Conservation (phyloP, 2,329 filamentous ascomycete species). For the Paecilomyces sp. region DNA sequence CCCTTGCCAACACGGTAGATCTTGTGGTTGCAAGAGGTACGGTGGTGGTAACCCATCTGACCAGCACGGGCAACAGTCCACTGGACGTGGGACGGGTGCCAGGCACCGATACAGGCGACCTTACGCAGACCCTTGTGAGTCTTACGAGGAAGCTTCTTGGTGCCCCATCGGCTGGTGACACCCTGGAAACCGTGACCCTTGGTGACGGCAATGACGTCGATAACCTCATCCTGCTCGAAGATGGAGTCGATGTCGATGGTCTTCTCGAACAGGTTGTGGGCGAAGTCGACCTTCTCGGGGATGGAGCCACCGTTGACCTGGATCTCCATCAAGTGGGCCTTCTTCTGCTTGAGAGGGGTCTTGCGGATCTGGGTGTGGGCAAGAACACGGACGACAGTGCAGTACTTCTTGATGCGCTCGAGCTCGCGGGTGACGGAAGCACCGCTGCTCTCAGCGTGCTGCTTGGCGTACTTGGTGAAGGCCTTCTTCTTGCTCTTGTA, state of each 20-base stretch:
- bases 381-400: slow-evolving; percentile 97
- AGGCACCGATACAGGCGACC: slow-evolving; percentile 99
- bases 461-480: slow-evolving; percentile 99
- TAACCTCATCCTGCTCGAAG: slow-evolving; percentile 99
- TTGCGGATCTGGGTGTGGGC: slow-evolving; percentile 99
- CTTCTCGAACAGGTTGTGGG: slow-evolving; percentile 97
- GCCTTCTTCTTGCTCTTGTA: slow-evolving; percentile 99
- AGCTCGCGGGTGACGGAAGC: slow-evolving; percentile 91
- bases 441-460: slow-evolving; percentile 91
- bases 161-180: slow-evolving; percentile 97
- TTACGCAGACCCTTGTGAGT: slow-evolving; percentile 99
- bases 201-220: slow-evolving; percentile 98
- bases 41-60: slow-evolving; percentile 99
- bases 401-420: slow-evolving; percentile 99
- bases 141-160: slow-evolving; percentile 99
- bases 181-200: slow-evolving; percentile 98
- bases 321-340: slow-evolving; percentile 99
- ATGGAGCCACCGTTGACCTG: slow-evolving; percentile 97
- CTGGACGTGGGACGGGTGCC: slow-evolving; percentile 99
- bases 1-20: slow-evolving; percentile 97
- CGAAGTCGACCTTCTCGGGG: slow-evolving; percentile 95
- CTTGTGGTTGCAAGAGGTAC: slow-evolving; percentile 99
- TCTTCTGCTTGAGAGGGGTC: slow-evolving; percentile 99
- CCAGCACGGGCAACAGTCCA: slow-evolving; percentile 99
- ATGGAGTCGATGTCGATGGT: slow-evolving; percentile 84